Conservation (phyloP, 345 rosid genomes). For the Lepidium didymum region DNA sequence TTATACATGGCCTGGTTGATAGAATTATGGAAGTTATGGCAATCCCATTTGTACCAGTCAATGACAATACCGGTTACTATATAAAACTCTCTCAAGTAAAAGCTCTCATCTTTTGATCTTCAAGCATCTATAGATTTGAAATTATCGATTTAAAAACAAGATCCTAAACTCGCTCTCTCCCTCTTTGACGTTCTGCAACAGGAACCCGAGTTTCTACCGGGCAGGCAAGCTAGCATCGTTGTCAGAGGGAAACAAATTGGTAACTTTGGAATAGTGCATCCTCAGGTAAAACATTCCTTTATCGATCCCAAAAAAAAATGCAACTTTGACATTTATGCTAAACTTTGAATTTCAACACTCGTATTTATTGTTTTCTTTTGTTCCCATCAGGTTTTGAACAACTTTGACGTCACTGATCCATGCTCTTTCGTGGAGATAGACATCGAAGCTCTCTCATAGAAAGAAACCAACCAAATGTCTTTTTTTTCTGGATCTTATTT, state of each 20-base stretch:
- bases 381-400: conserved; percentile 56
- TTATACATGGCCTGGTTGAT: conserved; percentile 82
- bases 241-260: conserved; percentile 67
- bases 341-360: neutral
- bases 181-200: conserved; percentile 14
- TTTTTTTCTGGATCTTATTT: neutral
- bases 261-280: conserved; percentile 80
- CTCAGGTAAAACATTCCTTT: conserved; percentile 43
- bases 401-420: conserved; percentile 70
- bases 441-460: conserved; percentile 37
- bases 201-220: conserved; percentile 78
- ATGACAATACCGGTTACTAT: conserved; percentile 53
- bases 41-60: conserved; percentile 49
- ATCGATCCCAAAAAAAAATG: neutral
- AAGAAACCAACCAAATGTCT: neutral
- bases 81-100: conserved; percentile 54
- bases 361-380: neutral
- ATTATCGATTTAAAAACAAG: neutral
- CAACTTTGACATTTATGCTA: neutral
- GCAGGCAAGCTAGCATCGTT: conserved; percentile 81
- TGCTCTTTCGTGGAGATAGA: conserved; percentile 74
- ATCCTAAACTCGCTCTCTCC: neutral
- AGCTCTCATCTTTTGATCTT: conserved; percentile 14
- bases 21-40: conserved; percentile 88
- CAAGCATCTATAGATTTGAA: neutral